phyloP scores from a whole-genome alignment of 768 basidiomycete genomes.

The Mycena floridula region DNA sequence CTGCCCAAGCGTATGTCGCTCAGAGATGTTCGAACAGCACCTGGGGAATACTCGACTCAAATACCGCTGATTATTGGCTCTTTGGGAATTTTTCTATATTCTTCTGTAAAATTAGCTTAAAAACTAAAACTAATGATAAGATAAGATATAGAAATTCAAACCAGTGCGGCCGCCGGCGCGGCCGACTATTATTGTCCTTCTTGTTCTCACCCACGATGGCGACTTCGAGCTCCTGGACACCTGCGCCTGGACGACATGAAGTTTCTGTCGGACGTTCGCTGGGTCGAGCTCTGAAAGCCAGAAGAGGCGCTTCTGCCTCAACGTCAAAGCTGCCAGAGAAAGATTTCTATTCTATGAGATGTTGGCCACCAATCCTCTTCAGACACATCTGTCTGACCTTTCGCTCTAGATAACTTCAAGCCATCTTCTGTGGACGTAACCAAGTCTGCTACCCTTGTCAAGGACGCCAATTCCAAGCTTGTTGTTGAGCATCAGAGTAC shows the following conservation, averaged over 20 bases:
- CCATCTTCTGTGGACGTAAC: slow-evolving; percentile 63
- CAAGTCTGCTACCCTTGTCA: slow-evolving; percentile 60
- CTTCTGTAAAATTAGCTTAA: too few species aligned
- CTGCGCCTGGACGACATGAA: slow-evolving; percentile 47
- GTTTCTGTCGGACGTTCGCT: slow-evolving; percentile 65
- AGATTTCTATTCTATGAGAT: slow-evolving; percentile 75
- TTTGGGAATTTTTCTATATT: too few species aligned
- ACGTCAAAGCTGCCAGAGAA: slow-evolving; percentile 52
- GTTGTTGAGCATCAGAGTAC: slow-evolving; percentile 60
- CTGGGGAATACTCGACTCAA: too few species aligned
- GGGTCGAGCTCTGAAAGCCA: slow-evolving; percentile 59
- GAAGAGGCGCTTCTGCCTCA: too few species aligned
- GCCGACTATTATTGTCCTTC: too few species aligned
- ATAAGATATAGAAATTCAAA: too few species aligned
- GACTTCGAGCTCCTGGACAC: slow-evolving; percentile 56
- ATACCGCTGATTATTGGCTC: too few species aligned
- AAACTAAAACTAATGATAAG: too few species aligned
- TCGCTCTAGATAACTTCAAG: slow-evolving; percentile 61
- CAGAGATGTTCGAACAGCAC: too few species aligned
- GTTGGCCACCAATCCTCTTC: slow-evolving; percentile 33
- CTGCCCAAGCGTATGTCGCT: too few species aligned
- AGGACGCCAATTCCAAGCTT: slow-evolving; percentile 45
- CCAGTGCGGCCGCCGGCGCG: too few species aligned
- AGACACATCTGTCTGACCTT: background rate
- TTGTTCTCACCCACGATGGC: slow-evolving; percentile 30